These are phyloP conservation scores for Musa schizocarpa DNA, from an alignment of 176 grass and related monocot genomes.

Conservation along the genomic window DNA sequence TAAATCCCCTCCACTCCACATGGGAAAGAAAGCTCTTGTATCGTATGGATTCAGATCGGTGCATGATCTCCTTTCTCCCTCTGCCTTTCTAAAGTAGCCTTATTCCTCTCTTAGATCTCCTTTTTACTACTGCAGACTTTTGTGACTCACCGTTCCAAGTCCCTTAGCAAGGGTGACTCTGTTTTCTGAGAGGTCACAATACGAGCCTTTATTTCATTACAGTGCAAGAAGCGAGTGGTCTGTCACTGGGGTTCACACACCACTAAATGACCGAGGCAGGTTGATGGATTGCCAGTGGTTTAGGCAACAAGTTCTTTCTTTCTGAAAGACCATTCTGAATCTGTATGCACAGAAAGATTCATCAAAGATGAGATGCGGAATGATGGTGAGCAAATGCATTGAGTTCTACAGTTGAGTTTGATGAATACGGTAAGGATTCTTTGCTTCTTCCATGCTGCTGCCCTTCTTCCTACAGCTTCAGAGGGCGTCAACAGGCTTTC, in stretches of 20 bases:
- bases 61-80: not conserved
- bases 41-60: constrained; percentile 6
- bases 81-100: constrained; percentile 27
- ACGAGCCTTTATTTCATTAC: constrained; percentile 18
- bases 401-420: too few species aligned
- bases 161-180: too few species aligned
- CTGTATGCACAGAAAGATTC: not conserved
- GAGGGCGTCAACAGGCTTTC: too few species aligned
- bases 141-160: constrained; percentile 9
- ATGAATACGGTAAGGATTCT: too few species aligned
- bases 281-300: not conserved
- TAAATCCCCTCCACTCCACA: constrained; percentile 15
- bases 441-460: too few species aligned
- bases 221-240: constrained; percentile 10
- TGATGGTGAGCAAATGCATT: too few species aligned
- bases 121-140: constrained; percentile 7
- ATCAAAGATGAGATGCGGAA: not conserved
- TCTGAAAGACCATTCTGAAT: not conserved
- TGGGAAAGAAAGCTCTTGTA: constrained; percentile 39
- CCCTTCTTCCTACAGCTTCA: too few species aligned
- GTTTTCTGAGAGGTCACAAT: constrained; percentile 8
- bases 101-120: constrained; percentile 8
- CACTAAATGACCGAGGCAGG: not conserved
- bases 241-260: not conserved
- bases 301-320: not conserved